Base-by-base conservation (phyloP, 2,329 filamentous ascomycete species). In the Chlorencoelia australis region DNA sequence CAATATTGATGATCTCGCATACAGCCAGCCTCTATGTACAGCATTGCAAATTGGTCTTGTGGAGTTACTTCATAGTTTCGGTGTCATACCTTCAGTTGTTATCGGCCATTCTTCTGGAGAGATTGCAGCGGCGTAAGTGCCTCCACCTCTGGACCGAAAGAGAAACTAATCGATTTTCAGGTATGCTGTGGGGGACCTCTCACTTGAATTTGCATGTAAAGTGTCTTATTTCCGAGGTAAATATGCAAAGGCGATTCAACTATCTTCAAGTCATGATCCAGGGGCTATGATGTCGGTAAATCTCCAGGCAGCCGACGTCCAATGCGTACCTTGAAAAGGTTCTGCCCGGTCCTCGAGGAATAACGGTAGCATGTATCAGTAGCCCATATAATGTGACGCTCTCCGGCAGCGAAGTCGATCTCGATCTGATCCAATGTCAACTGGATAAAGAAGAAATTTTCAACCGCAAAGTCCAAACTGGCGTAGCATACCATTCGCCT, bases 31-130 rank as follows among this genome's bases (percentile, higher is more conserved):
- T 39, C 50, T 60, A 58, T 63, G 57, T 41, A 65, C 63, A 0
- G 61, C 65, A 0, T 40, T 71, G 1, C 68, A 71, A 46, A 51
- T 71, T 19, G 39, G 57, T 1, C 46, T 70, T 3, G 58, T 62
- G 0, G 53, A 62, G 7, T 52, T 69, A 4, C 52, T 70, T 1
- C 17, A 11, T 3, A 32, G 34, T 9, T 47, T 41, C 29, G 35
- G 37, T 9, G 13, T 54, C 11, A 13, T 10, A 4, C 44, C 49
- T 9, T 20, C 35, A 7, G 43, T 34, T 13, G 50, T 54, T 5
- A 38, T 49, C 3, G 48, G 53, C 11, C 53, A 56, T 26, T 55
- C 50, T 2, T 42, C 38, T 5, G 53, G 53, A 5, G 51, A 56
- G 18, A 52, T 55, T 30, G 53, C 50, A 2, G 66, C 65, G 2